Percentiles rank a stretch among this genome's conserved stretches.
These are phyloP conservation scores for Echinosophora koreensis DNA, from an alignment of 306 rosid species.

Conservation along the genomic window DNA sequence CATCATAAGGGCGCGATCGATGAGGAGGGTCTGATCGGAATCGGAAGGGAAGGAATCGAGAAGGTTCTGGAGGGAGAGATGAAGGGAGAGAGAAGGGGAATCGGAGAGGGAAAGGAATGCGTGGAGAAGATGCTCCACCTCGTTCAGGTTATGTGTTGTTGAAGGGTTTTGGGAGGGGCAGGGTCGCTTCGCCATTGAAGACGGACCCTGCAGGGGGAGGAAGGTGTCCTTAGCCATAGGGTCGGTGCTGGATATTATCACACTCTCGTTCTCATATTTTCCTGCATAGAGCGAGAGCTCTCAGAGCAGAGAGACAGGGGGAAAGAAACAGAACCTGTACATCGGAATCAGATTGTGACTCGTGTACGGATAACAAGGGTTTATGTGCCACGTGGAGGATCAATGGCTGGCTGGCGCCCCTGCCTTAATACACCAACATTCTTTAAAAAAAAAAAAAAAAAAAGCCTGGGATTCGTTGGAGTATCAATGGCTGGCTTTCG, in stretches of 20 bases:
- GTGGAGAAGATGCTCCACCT: slow-evolving; percentile 59
- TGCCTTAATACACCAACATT: background rate
- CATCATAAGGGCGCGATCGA: slow-evolving; percentile 72
- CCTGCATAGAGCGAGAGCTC: background rate
- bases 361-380: background rate
- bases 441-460: too few species aligned
- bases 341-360: background rate
- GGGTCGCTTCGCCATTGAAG: slow-evolving; percentile 83
- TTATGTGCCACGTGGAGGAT: slow-evolving; percentile 11
- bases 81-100: slow-evolving; percentile 56
- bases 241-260: slow-evolving; percentile 36
- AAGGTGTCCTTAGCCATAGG: slow-evolving; percentile 66
- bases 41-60: slow-evolving; percentile 68
- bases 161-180: slow-evolving; percentile 78
- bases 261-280: background rate
- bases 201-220: slow-evolving; percentile 54
- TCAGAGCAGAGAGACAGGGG: background rate
- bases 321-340: background rate
- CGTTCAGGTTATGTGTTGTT: slow-evolving; percentile 47
- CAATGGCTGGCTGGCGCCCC: background rate
- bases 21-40: slow-evolving; percentile 67
- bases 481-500: too few species aligned
- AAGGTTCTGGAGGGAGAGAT: slow-evolving; percentile 71
- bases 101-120: slow-evolving; percentile 64
- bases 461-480: too few species aligned